Evolutionary conservation across 768 basidiomycete genomes (phyloP).

Genomic region (Termitomyces sp.): DNA sequence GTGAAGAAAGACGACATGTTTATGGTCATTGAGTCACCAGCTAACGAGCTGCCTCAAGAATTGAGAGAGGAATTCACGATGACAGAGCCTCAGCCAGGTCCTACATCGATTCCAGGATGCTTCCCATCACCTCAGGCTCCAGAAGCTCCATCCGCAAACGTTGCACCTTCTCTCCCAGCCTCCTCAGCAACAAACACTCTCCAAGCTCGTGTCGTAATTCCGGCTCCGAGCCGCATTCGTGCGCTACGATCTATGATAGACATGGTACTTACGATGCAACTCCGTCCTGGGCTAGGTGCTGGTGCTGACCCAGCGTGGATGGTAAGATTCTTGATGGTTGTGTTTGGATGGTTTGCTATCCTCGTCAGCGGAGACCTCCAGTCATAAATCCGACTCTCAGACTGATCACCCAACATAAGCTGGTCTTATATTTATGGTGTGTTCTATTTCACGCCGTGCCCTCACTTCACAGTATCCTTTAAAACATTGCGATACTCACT

Average conservation of each 20-base stretch:
- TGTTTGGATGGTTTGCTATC: constrained; percentile 74
- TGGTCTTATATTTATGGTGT: not conserved
- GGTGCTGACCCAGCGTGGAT: constrained; percentile 76
- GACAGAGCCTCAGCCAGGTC: not conserved
- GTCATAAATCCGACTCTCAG: not conserved
- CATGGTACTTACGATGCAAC: constrained; percentile 72
- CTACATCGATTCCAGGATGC: not conserved
- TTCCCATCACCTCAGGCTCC: constrained; percentile 1
- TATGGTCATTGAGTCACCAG: not conserved
- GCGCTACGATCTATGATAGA: constrained; percentile 44
- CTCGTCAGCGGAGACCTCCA: constrained; percentile 26
- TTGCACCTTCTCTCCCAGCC: not conserved
- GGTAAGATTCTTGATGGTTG: constrained; percentile 72
- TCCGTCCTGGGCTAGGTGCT: constrained; percentile 62
- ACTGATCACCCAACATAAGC: not conserved
- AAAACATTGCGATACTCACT: not conserved
- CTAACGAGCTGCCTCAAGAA: not conserved
- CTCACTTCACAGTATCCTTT: not conserved
- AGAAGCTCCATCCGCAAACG: not conserved
- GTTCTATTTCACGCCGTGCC: not conserved
- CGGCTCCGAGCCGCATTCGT: constrained; percentile 9
- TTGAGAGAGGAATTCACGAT: not conserved
- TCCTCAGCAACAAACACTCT: not conserved
- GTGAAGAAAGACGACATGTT: not conserved
- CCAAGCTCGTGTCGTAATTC: not conserved